These are phyloP conservation scores for Schizophyllum commune DNA, from an alignment of 1,284 basidiomycete genomes.

Conservation along the genomic window DNA sequence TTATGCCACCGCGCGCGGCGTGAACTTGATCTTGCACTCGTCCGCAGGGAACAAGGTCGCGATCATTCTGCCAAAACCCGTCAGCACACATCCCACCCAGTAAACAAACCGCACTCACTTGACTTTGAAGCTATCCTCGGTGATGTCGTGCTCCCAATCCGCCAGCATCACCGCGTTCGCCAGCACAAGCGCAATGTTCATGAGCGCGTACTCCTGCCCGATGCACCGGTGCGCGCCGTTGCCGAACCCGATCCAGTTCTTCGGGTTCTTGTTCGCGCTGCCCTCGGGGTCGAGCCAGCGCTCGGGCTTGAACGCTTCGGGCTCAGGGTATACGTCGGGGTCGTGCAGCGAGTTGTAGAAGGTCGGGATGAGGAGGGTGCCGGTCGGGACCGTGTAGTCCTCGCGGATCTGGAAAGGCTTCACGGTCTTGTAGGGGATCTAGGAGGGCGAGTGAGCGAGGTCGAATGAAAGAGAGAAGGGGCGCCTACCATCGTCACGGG, in stretches of 20 bases:
- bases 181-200: slow-evolving; percentile 86
- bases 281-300: slow-evolving; percentile 88
- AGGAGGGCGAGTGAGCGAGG: slow-evolving; percentile 75
- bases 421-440: slow-evolving; percentile 91
- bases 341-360: slow-evolving; percentile 95
- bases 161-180: slow-evolving; percentile 79
- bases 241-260: slow-evolving; percentile 96
- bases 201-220: slow-evolving; percentile 86
- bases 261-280: slow-evolving; percentile 78
- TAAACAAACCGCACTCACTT: slow-evolving; percentile 46
- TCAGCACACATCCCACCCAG: slow-evolving; percentile 33
- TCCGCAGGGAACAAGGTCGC: slow-evolving; percentile 96
- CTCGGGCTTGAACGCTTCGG: slow-evolving; percentile 81
- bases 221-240: slow-evolving; percentile 93
- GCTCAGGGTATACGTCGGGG: slow-evolving; percentile 80
- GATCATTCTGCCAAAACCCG: slow-evolving; percentile 65
- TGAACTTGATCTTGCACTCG: slow-evolving; percentile 77
- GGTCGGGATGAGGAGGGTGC: slow-evolving; percentile 95
- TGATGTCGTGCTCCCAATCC: slow-evolving; percentile 86
- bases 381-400: slow-evolving; percentile 87
- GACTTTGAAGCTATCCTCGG: slow-evolving; percentile 75
- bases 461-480: slow-evolving; percentile 82
- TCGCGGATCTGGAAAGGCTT: slow-evolving; percentile 88
- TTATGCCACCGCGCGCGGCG: slow-evolving; percentile 59
- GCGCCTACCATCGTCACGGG: slow-evolving; percentile 88